A percentile compares a stretch with the other conserved stretches of the same genome.
Evolutionary conservation across 148 eudicot species (phyloP).

Genomic region (Camellia granthamiana): DNA sequence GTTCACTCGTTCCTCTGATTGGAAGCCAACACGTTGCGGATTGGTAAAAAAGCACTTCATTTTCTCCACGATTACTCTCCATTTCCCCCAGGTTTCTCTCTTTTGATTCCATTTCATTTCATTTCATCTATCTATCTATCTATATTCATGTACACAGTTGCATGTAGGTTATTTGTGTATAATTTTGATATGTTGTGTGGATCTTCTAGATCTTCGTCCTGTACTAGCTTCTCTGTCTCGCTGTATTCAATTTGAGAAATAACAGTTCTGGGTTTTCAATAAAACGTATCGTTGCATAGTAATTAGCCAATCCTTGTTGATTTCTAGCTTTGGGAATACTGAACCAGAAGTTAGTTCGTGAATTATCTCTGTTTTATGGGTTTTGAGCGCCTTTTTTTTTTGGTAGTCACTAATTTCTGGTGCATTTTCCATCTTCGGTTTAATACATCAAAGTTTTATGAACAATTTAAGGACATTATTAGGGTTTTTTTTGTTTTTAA

Average conservation of each 20-base stretch:
- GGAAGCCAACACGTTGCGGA: neutral
- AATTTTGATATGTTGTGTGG: neutral
- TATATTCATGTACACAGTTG: neutral
- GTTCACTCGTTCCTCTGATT: neutral
- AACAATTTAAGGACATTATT: neutral
- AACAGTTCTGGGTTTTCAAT: neutral
- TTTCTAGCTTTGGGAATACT: neutral
- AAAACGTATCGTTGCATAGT: neutral
- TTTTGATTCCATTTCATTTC: neutral
- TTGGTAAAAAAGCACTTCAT: neutral
- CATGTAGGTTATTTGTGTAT: neutral
- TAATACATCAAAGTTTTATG: neutral
- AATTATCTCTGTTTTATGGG: too few species aligned
- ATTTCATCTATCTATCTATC: neutral
- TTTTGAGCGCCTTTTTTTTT: too few species aligned
- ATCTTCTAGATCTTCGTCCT: neutral
- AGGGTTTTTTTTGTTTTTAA: neutral
- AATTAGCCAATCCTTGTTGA: neutral
- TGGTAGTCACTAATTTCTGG: too few species aligned
- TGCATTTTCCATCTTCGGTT: too few species aligned
- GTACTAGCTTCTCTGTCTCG: neutral
- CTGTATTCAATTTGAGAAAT: neutral
- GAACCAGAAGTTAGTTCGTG: too few species aligned
- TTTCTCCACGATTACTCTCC: neutral
- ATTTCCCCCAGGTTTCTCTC: neutral